Conservation (phyloP, 108 stramenopile species). For the Licmophora abbreviata region DNA sequence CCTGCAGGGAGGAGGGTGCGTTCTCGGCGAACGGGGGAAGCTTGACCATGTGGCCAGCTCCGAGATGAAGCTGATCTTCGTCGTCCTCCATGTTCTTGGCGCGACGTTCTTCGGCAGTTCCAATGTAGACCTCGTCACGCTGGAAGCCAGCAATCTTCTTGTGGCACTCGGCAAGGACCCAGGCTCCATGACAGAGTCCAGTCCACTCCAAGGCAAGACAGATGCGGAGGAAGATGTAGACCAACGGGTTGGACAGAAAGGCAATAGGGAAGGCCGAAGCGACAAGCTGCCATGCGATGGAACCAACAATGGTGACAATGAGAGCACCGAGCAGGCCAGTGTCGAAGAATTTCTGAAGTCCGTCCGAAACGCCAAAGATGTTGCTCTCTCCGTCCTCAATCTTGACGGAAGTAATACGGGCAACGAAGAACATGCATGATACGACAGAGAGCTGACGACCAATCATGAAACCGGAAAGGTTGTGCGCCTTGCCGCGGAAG, state of each 20-base stretch:
- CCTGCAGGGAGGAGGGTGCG: no score
- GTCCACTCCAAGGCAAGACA: conserved; percentile 35
- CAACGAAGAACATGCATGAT: conserved; percentile 43
- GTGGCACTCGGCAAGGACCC: conserved; percentile 21
- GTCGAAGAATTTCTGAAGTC: conserved; percentile 42
- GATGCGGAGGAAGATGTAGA: conserved; percentile 34
- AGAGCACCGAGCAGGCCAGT: conserved; percentile 46
- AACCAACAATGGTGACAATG: conserved; percentile 41
- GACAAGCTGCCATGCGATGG: conserved; percentile 43
- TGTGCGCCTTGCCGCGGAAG: conserved; percentile 24
- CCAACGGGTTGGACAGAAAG: conserved; percentile 42
- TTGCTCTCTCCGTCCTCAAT: conserved; percentile 18
- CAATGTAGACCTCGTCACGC: conserved; percentile 39
- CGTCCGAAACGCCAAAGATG: conserved; percentile 36
- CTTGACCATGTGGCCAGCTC: conserved; percentile 13
- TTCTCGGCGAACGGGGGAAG: conserved; percentile 9
- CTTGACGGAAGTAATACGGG: conserved; percentile 33
- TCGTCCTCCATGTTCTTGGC: conserved; percentile 10
- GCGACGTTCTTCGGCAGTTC: conserved; percentile 56
- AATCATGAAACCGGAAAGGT: conserved; percentile 38
- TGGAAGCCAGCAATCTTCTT: conserved; percentile 19
- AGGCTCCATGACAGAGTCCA: conserved; percentile 40
- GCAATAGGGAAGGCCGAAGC: conserved; percentile 39
- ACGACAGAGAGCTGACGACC: conserved; percentile 48
- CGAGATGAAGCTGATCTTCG: conserved; percentile 5